Conservation (phyloP, 306 rosid species). For the Begonia fuchsioides region DNA sequence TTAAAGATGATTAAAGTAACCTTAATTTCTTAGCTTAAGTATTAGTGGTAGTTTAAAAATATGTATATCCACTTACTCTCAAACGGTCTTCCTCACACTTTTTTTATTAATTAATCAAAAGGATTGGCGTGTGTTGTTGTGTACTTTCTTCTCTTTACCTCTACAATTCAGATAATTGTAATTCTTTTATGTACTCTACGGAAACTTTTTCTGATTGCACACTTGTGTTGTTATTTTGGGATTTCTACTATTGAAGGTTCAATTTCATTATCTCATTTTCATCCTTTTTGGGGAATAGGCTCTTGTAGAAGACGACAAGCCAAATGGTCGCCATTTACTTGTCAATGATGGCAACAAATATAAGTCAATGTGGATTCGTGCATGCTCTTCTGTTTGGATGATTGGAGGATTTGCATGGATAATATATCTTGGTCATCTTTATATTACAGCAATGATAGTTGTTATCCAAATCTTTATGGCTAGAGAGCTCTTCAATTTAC, state of each 20-base stretch:
- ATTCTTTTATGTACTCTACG: slow-evolving; percentile 2
- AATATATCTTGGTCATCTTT: slow-evolving; percentile 88
- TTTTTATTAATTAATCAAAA: too few relatives aligned
- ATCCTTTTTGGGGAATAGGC: slow-evolving; percentile 31
- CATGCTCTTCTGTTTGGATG: slow-evolving; percentile 90
- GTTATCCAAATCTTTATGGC: slow-evolving; percentile 99
- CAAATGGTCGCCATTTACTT: slow-evolving; percentile 58
- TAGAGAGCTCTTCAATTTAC: slow-evolving; percentile 75
- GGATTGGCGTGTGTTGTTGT: neutral
- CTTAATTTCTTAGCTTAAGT: too few relatives aligned
- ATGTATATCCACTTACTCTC: too few relatives aligned
- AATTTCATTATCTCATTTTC: slow-evolving; percentile 1
- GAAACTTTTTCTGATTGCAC: neutral
- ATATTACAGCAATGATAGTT: slow-evolving; percentile 79
- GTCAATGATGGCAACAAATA: slow-evolving; percentile 77
- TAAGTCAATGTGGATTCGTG: slow-evolving; percentile 76
- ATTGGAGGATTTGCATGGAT: slow-evolving; percentile 75
- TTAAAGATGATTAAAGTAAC: too few relatives aligned
- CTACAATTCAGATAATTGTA: neutral
- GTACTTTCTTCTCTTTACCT: neutral
- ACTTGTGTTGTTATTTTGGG: neutral
- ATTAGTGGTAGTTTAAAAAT: too few relatives aligned
- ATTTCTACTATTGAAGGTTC: neutral
- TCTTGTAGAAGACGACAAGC: slow-evolving; percentile 42
- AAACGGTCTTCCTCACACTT: too few relatives aligned